phyloP scores from a whole-genome alignment of 75 land plant species.

The Picea glauca region DNA sequence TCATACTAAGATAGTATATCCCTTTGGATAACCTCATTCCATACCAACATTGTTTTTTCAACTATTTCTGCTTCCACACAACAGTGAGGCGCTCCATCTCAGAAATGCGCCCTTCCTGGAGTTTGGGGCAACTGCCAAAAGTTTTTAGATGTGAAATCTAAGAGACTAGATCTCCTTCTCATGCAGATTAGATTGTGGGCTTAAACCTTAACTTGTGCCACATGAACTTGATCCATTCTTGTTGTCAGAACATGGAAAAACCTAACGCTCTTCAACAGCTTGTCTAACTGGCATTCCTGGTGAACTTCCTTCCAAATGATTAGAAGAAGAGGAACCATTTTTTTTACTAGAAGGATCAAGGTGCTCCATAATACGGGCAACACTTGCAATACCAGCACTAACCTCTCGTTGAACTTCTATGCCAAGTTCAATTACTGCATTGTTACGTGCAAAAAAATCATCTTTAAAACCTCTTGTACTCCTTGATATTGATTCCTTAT shows the following conservation, averaged over 20 bases:
- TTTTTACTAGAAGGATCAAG: slow-evolving; percentile 30
- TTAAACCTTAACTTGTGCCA: slow-evolving; percentile 33
- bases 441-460: slow-evolving; percentile 63
- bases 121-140: too few species aligned
- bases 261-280: slow-evolving; percentile 9
- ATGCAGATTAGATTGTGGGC: not conserved
- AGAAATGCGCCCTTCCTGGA: too few species aligned
- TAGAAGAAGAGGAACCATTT: slow-evolving; percentile 15
- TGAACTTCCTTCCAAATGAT: slow-evolving; percentile 13
- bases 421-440: slow-evolving; percentile 37
- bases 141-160: too few species aligned
- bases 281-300: slow-evolving; percentile 10
- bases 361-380: slow-evolving; percentile 52
- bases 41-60: too few species aligned
- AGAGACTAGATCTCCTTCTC: too few species aligned
- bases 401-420: slow-evolving; percentile 50
- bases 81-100: too few species aligned
- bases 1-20: too few species aligned
- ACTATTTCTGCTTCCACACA: too few species aligned
- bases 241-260: not conserved
- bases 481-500: slow-evolving; percentile 84
- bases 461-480: slow-evolving; percentile 90
- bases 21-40: too few species aligned
- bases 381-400: slow-evolving; percentile 56
- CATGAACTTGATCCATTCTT: slow-evolving; percentile 21